Conservation (phyloP, 1,139 yeast genomes). For the Candida pseudoviswanathii region DNA sequence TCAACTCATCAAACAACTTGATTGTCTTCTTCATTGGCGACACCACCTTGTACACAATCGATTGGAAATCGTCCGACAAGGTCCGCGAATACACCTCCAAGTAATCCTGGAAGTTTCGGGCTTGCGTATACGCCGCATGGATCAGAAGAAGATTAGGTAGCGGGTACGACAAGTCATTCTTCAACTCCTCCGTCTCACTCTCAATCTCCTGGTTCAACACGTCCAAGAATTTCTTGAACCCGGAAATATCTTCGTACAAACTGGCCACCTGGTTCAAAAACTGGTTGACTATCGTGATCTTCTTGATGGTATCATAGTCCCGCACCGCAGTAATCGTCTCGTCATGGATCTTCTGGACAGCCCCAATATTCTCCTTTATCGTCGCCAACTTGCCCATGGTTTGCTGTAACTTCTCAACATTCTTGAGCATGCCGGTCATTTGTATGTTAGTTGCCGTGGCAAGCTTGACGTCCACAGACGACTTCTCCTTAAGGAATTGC, state of each 20-base stretch:
- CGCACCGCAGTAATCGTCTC: slow-evolving; percentile 55
- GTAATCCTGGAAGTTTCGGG: slow-evolving; percentile 80
- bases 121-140: slow-evolving; percentile 69
- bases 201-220: slow-evolving; percentile 57
- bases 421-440: slow-evolving; percentile 51
- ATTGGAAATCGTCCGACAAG: slow-evolving; percentile 69
- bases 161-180: slow-evolving; percentile 54
- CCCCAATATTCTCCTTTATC: slow-evolving; percentile 57
- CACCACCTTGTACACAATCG: slow-evolving; percentile 65
- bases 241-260: slow-evolving; percentile 64
- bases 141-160: slow-evolving; percentile 63
- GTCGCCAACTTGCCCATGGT: slow-evolving; percentile 44
- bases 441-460: slow-evolving; percentile 65
- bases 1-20: slow-evolving; percentile 62
- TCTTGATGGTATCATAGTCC: slow-evolving; percentile 60
- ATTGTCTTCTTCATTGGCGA: slow-evolving; percentile 52
- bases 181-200: slow-evolving; percentile 50
- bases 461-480: slow-evolving; percentile 71
- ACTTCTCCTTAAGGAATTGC: slow-evolving; percentile 68
- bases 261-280: slow-evolving; percentile 70
- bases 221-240: slow-evolving; percentile 54
- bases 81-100: slow-evolving; percentile 54
- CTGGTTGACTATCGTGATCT: slow-evolving; percentile 68
- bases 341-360: slow-evolving; percentile 58
- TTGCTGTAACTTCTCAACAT: slow-evolving; percentile 37